Base-by-base conservation (phyloP, 1,284 basidiomycete species). In the Rhodotorula sp. region DNA sequence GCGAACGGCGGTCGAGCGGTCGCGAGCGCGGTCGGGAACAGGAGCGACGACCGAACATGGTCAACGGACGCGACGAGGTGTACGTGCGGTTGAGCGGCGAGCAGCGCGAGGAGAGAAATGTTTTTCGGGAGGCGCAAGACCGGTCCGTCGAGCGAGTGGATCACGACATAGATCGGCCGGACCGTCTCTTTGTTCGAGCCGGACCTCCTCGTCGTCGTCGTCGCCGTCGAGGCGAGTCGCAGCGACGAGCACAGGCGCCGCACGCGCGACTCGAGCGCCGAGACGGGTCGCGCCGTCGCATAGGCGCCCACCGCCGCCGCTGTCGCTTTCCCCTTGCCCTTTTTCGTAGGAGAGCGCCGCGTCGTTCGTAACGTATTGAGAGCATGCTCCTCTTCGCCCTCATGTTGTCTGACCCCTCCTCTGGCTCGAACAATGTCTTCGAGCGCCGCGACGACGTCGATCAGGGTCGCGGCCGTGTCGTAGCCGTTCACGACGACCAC, bases 81-180 rank as follows among this genome's bases (percentile, higher is more conserved):
- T 71, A 95, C 89, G 72, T 85, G 83, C 3, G 88, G 87, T 63
- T 85, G 86, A 28, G 87, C 85, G 0, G 89, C 89, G 52, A 97
- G 85, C 12, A 89, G 82, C 0, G 87, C 85, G 45, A 97, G 84
- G 43, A 86, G 84, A 1, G 88, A 83, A 79, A 86, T 87, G 43
- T 86, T 83, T 77, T 88, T 88, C 26, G 85, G 78, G 1, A 84
- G 81, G 55, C 91, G 89, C 38, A 95, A 83, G 4, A 86, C 81
- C 0, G 88, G 85, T 0, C 89, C 85, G 77, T 97, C 94, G 79
- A 95, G 88, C 81, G 91, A 94, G 83, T 97, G 93, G 28, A 95
- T 84, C 75, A 94, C 81, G 69, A 97, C 82, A 78, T 88, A 93
- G 38, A 95, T 84, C 31, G 86, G 81, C 23, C 56, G 62, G 47